phyloP scores from a whole-genome alignment of 2,329 filamentous ascomycete genomes.

The Lasiodiplodia gonubiensis region DNA sequence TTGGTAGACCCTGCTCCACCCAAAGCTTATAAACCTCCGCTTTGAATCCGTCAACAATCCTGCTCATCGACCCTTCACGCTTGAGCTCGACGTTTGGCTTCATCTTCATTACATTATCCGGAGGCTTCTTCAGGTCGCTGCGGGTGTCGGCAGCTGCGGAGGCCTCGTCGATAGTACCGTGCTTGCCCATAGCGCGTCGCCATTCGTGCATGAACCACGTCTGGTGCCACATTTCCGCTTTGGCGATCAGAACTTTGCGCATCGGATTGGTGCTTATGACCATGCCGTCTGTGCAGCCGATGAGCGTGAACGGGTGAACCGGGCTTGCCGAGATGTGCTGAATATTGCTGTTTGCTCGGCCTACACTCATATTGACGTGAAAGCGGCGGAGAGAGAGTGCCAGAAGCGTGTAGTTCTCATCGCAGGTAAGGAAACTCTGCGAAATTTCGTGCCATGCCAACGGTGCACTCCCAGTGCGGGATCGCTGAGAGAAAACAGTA shows the following conservation, averaged over 20 bases:
- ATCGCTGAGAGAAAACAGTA: constrained; percentile 53
- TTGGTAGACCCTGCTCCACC: constrained; percentile 32
- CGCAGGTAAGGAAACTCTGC: constrained; percentile 59
- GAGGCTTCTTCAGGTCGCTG: constrained; percentile 17
- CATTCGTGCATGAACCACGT: constrained; percentile 66
- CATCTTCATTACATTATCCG: background rate
- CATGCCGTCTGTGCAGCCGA: constrained; percentile 59
- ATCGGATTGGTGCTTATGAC: constrained; percentile 60
- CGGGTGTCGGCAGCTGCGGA: background rate
- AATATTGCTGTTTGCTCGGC: constrained; percentile 46
- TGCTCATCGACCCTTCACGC: constrained; percentile 36
- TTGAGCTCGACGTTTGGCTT: background rate
- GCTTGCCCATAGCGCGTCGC: constrained; percentile 38
- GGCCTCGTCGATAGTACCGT: constrained; percentile 11
- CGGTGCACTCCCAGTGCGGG: constrained; percentile 55
- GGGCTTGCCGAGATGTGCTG: constrained; percentile 55
- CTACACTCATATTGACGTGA: constrained; percentile 52
- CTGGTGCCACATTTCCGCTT: constrained; percentile 59
- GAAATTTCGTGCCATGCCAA: constrained; percentile 62
- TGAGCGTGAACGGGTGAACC: constrained; percentile 61
- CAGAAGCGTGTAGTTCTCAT: constrained; percentile 60
- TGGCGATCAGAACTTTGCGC: constrained; percentile 56
- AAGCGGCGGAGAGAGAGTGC: constrained; percentile 59
- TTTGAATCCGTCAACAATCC: constrained; percentile 52
- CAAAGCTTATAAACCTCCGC: constrained; percentile 37